phyloP scores from a whole-genome alignment of 1,284 basidiomycete genomes.

The Vanrija pseudolonga region DNA sequence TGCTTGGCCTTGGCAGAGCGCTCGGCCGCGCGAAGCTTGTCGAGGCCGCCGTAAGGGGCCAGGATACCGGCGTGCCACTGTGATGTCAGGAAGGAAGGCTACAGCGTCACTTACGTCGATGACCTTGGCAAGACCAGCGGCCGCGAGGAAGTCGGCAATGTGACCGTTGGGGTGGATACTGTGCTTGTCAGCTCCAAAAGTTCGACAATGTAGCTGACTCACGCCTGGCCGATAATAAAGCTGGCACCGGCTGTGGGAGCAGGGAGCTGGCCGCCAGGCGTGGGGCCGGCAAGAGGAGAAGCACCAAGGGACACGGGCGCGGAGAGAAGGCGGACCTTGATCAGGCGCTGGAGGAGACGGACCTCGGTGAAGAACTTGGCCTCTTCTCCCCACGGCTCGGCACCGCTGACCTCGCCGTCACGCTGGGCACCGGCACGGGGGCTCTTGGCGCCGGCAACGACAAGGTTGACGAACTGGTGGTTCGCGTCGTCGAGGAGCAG shows the following conservation, averaged over 20 bases:
- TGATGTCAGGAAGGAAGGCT: background rate
- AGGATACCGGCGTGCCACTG: slow-evolving; percentile 95
- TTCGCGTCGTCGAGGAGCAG: slow-evolving; percentile 80
- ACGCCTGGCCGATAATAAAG: slow-evolving; percentile 83
- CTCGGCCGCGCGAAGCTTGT: slow-evolving; percentile 79
- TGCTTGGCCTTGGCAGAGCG: slow-evolving; percentile 78
- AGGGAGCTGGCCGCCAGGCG: slow-evolving; percentile 52
- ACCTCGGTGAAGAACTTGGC: slow-evolving; percentile 93
- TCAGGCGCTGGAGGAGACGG: slow-evolving; percentile 80
- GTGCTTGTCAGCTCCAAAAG: slow-evolving; percentile 20
- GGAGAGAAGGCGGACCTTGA: slow-evolving; percentile 82
- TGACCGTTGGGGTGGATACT: slow-evolving; percentile 87
- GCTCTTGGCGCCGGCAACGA: slow-evolving; percentile 80
- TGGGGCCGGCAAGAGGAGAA: slow-evolving; percentile 65
- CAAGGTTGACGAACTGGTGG: slow-evolving; percentile 57
- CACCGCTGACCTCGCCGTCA: slow-evolving; percentile 61
- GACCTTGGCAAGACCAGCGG: slow-evolving; percentile 80
- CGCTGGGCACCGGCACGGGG: slow-evolving; percentile 64
- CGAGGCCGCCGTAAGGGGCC: slow-evolving; percentile 72
- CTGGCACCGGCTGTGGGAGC: slow-evolving; percentile 59
- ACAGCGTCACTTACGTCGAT: slow-evolving; percentile 58
- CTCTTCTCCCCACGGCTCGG: slow-evolving; percentile 84
- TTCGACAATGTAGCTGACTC: slow-evolving; percentile 9
- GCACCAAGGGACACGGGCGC: slow-evolving; percentile 72
- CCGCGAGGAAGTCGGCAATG: slow-evolving; percentile 84